phyloP scores from a whole-genome alignment of 345 rosid species.

The Sapria himalayana region DNA sequence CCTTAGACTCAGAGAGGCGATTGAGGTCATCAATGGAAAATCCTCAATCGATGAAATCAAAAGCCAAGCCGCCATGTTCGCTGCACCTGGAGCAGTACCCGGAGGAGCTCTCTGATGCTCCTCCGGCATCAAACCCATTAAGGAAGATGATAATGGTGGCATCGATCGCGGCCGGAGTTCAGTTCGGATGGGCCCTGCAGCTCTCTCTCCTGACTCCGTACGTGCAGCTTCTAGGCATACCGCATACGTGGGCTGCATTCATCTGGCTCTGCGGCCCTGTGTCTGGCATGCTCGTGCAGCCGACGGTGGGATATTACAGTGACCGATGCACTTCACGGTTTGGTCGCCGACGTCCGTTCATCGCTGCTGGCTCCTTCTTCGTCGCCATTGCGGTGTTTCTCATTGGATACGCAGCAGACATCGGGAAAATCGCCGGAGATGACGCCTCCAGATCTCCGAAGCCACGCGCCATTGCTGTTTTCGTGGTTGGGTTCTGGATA shows the following conservation, averaged over 20 bases:
- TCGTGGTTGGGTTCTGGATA: conserved; percentile 67
- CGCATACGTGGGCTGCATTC: conserved; percentile 70
- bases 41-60: too few species aligned
- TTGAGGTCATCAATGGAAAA: too few species aligned
- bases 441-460: conserved; percentile 12
- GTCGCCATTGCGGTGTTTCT: conserved; percentile 49
- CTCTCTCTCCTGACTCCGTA: conserved; percentile 74
- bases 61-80: neutral
- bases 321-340: conserved; percentile 54
- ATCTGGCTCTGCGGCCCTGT: conserved; percentile 91
- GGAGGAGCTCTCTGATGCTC: too few species aligned
- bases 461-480: conserved; percentile 44
- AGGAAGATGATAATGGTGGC: conserved; percentile 41
- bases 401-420: conserved; percentile 65
- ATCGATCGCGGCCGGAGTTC: conserved; percentile 69
- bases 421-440: conserved; percentile 47
- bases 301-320: conserved; percentile 62
- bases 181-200: conserved; percentile 92
- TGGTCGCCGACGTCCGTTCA: conserved; percentile 86
- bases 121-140: conserved; percentile 5
- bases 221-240: conserved; percentile 64
- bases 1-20: too few species aligned
- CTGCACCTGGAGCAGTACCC: neutral
- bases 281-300: conserved; percentile 80
- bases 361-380: conserved; percentile 26